Percentiles rank a stretch among this genome's conserved stretches.
Evolutionary conservation across 225 moss, liverwort and hornwort species (phyloP).

Genomic region (Ulota crispa): DNA sequence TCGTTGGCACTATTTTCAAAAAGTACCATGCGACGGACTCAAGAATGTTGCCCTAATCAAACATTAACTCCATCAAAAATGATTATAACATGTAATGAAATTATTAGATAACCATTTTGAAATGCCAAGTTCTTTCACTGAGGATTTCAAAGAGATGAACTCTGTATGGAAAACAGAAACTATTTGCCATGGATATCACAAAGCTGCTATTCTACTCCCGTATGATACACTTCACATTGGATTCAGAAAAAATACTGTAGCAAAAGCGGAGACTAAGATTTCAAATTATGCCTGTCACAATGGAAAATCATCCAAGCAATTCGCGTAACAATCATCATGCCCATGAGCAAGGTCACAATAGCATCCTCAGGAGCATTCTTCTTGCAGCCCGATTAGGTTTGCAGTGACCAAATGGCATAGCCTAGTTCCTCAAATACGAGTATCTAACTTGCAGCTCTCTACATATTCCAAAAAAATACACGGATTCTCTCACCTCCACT

Average conservation of each 20-base stretch:
- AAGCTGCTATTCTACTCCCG: too few relatives aligned
- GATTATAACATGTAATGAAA: too few relatives aligned
- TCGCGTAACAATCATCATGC: not conserved
- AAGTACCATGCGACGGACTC: not conserved
- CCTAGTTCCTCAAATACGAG: slow-evolving; percentile 11
- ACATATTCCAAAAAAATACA: not conserved
- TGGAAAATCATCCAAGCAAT: not conserved
- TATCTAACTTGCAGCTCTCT: slow-evolving; percentile 3
- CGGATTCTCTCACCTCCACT: not conserved
- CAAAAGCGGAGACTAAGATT: not conserved
- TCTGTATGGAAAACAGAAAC: too few relatives aligned
- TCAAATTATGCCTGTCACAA: too few relatives aligned
- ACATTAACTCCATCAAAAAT: too few relatives aligned
- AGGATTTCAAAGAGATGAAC: too few relatives aligned
- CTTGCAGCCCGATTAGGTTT: not conserved
- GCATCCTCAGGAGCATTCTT: not conserved
- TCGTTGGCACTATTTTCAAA: not conserved
- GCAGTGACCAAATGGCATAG: not conserved
- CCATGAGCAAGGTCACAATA: not conserved
- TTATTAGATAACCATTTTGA: too few relatives aligned
- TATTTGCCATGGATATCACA: too few relatives aligned
- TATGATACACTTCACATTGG: not conserved
- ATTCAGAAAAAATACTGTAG: not conserved
- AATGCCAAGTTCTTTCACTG: too few relatives aligned
- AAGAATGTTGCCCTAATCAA: too few relatives aligned